Percentiles rank a stretch among this genome's conserved stretches.
Conservation (phyloP, 2,329 filamentous ascomycete species). For the Phoma sp. region DNA sequence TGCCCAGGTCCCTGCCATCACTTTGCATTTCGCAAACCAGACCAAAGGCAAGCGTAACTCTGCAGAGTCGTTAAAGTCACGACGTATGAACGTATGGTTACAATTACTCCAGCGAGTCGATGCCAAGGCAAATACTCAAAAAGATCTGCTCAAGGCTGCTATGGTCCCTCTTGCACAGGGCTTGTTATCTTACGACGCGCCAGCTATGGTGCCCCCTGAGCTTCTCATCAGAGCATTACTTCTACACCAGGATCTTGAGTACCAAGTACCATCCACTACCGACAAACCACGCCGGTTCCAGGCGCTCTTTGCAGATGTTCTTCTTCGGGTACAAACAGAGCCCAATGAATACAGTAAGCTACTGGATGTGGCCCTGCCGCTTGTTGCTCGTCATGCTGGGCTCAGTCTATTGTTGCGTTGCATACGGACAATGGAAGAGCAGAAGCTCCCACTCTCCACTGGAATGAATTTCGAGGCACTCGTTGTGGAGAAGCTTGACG, state of each 20-base stretch:
- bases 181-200: background rate
- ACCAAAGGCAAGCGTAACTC: background rate
- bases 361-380: conserved; percentile 20
- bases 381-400: conserved; percentile 16
- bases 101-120: conserved; percentile 28
- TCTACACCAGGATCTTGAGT: background rate
- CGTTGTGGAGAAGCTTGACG: background rate
- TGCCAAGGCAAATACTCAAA: background rate
- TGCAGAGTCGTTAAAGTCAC: background rate
- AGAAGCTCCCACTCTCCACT: conserved; percentile 9
- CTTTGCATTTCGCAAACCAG: conserved; percentile 12
- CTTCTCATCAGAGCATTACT: conserved; percentile 1
- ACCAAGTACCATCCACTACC: conserved; percentile 2
- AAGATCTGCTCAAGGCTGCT: background rate
- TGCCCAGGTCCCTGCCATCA: conserved; percentile 15
- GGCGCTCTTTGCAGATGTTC: conserved; percentile 17
- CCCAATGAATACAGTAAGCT: conserved; percentile 24
- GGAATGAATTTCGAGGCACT: background rate
- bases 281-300: background rate
- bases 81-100: conserved; percentile 25
- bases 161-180: background rate
- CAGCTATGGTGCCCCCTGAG: background rate
- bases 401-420: conserved; percentile 15
- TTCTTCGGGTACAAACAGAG: conserved; percentile 14
- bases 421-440: conserved; percentile 17